These are phyloP conservation scores for Kokia cookei DNA, from an alignment of 441 rosid genomes.

Conservation along the genomic window DNA sequence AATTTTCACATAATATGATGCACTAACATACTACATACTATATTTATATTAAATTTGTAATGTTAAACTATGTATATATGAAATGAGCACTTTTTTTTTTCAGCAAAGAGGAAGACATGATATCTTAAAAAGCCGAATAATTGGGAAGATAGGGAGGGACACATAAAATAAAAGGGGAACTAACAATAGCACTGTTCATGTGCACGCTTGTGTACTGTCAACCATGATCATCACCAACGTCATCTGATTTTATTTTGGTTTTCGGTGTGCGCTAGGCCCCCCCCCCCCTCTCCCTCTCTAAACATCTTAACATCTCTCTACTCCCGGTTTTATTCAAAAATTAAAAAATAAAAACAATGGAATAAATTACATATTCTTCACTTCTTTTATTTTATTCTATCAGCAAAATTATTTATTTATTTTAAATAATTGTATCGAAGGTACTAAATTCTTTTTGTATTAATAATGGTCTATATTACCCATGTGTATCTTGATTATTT, in stretches of 20 bases:
- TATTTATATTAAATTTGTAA: too few species aligned
- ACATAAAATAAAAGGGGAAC: neutral
- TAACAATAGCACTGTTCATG: constrained; percentile 19
- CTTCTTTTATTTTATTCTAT: too few species aligned
- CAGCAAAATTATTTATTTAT: too few species aligned
- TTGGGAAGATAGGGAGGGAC: constrained; percentile 11
- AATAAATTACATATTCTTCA: too few species aligned
- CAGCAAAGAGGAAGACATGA: neutral
- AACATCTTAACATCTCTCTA: neutral
- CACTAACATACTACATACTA: too few species aligned
- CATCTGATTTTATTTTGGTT: constrained; percentile 11
- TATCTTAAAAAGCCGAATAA: constrained; percentile 5
- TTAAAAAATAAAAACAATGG: too few species aligned
- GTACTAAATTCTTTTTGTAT: too few species aligned
- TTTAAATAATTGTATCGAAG: too few species aligned
- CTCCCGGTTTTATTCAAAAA: neutral
- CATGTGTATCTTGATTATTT: too few species aligned
- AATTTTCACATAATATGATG: too few species aligned
- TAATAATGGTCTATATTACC: too few species aligned
- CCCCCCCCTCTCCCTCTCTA: neutral
- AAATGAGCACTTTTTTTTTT: neutral
- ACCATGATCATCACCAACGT: constrained; percentile 9
- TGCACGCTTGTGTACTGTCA: constrained; percentile 29
- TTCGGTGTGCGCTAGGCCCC: neutral
- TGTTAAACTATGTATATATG: too few species aligned